Conservation (phyloP, 2,329 filamentous ascomycete species). For the Pseudocercospora cruenta region DNA sequence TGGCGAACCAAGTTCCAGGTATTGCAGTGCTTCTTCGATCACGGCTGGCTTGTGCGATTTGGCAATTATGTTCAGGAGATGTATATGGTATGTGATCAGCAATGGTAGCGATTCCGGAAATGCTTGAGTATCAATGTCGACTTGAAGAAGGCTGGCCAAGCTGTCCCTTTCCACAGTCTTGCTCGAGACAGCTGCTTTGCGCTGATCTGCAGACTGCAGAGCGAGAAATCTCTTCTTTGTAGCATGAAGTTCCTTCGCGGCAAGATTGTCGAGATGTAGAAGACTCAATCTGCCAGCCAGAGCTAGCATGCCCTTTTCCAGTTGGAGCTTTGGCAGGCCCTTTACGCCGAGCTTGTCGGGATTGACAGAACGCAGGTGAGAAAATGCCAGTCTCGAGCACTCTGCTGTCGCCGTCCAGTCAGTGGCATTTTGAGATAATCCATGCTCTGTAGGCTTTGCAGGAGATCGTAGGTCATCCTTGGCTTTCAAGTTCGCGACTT, state of each 20-base stretch:
- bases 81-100: constrained; percentile 66
- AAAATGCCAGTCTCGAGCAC: constrained; percentile 70
- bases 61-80: constrained; percentile 66
- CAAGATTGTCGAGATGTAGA: constrained; percentile 68
- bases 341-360: constrained; percentile 55
- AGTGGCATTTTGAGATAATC: not conserved
- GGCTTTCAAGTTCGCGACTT: not conserved
- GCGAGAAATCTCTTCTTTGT: constrained; percentile 66
- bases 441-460: constrained; percentile 3
- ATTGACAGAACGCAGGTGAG: constrained; percentile 64
- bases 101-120: constrained; percentile 51
- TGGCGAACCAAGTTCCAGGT: constrained; percentile 54
- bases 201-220: not conserved
- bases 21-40: constrained; percentile 61
- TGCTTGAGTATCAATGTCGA: constrained; percentile 51
- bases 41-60: constrained; percentile 62
- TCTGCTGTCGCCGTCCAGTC: constrained; percentile 59
- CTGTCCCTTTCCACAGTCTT: constrained; percentile 44
- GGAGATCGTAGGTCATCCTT: constrained; percentile 50
- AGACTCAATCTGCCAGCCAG: constrained; percentile 68
- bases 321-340: constrained; percentile 64
- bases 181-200: not conserved
- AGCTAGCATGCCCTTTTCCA: constrained; percentile 74
- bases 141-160: constrained; percentile 66
- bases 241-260: constrained; percentile 68